Base-by-base conservation (phyloP, 2,329 filamentous ascomycete species). In the Nemania sp. region DNA sequence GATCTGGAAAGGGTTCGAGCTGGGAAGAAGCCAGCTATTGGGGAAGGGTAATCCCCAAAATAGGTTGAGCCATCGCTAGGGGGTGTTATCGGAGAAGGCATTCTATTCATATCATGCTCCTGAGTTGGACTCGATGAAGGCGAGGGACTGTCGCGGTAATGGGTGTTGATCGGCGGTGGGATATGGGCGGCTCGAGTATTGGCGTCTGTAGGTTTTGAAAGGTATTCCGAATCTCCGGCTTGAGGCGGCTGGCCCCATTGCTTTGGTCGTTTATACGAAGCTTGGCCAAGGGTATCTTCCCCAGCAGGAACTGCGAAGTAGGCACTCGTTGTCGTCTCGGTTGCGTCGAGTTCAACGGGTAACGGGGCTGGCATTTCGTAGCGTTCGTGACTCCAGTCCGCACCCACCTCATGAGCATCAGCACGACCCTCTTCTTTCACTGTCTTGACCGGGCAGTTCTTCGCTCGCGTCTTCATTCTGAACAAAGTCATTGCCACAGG, bases 181-280 rank as follows among this genome's bases (percentile, higher is more conserved):
- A 60, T 13, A 41, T 66, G 53, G 8, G 24, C 62, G 20, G 24
- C 41, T n/a, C 32, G 56, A 13, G 29, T 62, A 32, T 60, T 58
- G 10, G 13, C 35, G 11, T 57, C 27, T 3, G 27, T 26, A 51
- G 58, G 20, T 29, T 58, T 59, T 13, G 83, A 83, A 0, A 79
- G 79, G 71, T 87, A 87, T 8, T 81, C 80, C 4, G 85, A 84
- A 5, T 85, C 82, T 1, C 84, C 83, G 68, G 84, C 82, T 29
- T 86, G 80, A 66, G 87, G 84, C 54, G 81, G 80, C 18, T 86
- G 84, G 32, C 88, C 73, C 74, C 86, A 88, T 64, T 81, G 80
- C 67, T 82, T 79, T 0, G 84, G 84, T 13, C 82, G 72, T 65
- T 89, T 86, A 67, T 89, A 89, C 1, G 83, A 79, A 49, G 80